These are phyloP conservation scores for Aspergillus caelatus DNA, from an alignment of 2,329 filamentous ascomycete species.

Conservation along the genomic window DNA sequence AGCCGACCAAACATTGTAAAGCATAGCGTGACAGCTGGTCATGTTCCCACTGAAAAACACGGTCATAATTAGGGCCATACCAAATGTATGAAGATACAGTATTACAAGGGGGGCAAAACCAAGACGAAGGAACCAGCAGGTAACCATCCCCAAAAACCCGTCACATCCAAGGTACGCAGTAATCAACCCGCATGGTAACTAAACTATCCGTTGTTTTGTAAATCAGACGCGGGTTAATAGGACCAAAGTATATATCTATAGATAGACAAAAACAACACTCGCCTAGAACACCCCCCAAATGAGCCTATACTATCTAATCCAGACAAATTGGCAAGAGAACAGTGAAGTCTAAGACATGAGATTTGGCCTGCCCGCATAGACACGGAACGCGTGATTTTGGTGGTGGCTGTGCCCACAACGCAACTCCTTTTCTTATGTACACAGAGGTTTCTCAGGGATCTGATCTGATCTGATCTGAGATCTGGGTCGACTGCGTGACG, in stretches of 20 bases:
- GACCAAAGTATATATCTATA: neutral
- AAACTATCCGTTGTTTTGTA: neutral
- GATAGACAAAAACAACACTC: neutral
- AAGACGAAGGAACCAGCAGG: neutral
- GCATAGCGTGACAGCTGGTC: neutral
- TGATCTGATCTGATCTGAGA: neutral
- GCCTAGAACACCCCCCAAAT: neutral
- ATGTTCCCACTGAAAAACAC: neutral
- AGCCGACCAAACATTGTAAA: neutral
- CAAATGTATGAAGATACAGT: slow-evolving; percentile 5
- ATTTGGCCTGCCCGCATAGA: neutral
- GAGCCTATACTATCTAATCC: neutral
- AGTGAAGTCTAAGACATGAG: neutral
- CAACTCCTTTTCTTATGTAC: neutral
- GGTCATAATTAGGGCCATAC: slow-evolving; percentile 3
- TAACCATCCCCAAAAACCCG: slow-evolving; percentile 2
- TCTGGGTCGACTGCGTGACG: neutral
- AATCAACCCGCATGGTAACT: neutral
- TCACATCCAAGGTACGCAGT: neutral
- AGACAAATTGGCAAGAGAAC: neutral
- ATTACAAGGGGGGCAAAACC: slow-evolving; percentile 1
- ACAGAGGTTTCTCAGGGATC: neutral
- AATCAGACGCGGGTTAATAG: neutral
- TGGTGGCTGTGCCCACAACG: neutral
- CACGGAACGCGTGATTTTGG: slow-evolving; percentile 4